phyloP scores from a whole-genome alignment of 78 protist species.

The Capsaspora owczarzaki region DNA sequence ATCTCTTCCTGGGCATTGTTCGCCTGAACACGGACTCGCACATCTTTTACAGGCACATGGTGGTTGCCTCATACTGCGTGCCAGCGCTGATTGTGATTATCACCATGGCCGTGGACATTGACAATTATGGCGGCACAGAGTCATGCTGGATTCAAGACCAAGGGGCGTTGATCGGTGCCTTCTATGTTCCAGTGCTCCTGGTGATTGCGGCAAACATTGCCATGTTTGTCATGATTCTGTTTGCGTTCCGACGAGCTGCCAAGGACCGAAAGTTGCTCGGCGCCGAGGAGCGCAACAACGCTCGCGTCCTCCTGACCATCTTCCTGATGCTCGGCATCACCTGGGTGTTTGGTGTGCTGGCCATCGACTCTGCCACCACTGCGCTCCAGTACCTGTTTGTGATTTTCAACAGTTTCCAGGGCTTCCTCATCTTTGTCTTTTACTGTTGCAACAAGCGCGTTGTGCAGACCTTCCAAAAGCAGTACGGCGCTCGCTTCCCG shows the following conservation, averaged over 20 bases:
- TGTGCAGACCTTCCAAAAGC: neutral
- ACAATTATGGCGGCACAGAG: neutral
- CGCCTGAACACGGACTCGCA: neutral
- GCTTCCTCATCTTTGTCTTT: neutral
- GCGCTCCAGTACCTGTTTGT: neutral
- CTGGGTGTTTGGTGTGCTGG: neutral
- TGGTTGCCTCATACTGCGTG: neutral
- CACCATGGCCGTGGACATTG: neutral
- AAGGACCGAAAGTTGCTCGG: neutral
- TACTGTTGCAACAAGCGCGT: neutral
- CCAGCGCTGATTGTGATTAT: neutral
- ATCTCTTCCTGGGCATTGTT: neutral
- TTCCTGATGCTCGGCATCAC: neutral
- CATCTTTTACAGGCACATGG: neutral
- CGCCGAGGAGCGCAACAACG: neutral
- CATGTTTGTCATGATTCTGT: neutral
- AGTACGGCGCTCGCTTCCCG: too few species aligned
- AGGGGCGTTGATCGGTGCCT: neutral
- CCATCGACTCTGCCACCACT: neutral
- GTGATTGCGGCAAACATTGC: neutral
- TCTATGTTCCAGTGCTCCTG: neutral
- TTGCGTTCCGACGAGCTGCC: neutral
- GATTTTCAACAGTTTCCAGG: neutral
- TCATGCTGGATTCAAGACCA: neutral
- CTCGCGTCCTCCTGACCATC: neutral